Percentiles rank a stretch among this genome's conserved stretches.
Conservation (phyloP, 129 eudicot species). For the Arctium lappa region DNA sequence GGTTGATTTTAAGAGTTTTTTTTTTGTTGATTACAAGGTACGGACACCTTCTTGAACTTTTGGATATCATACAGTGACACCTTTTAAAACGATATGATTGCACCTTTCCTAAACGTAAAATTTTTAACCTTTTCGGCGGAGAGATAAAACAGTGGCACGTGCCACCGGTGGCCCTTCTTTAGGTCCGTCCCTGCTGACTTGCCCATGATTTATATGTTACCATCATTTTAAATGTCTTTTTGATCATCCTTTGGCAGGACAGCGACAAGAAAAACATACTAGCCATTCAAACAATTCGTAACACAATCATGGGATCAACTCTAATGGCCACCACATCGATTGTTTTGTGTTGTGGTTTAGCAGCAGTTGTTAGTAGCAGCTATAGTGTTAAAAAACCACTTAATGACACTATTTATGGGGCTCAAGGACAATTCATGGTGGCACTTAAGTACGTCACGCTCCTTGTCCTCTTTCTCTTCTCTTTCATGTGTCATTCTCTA, state of each 20-base stretch:
- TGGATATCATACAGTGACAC: no score
- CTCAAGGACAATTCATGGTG: constrained; percentile 81
- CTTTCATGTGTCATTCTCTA: constrained; percentile 74
- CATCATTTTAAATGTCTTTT: neutral
- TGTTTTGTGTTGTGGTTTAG: constrained; percentile 65
- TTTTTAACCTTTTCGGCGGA: no score
- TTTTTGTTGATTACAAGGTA: no score
- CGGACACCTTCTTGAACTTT: no score
- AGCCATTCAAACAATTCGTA: constrained; percentile 80
- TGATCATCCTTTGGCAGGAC: constrained; percentile 38
- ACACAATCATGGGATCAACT: constrained; percentile 80
- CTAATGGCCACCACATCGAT: constrained; percentile 89
- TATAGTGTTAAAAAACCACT: constrained; percentile 77
- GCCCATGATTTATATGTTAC: neutral
- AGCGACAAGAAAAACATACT: constrained; percentile 71
- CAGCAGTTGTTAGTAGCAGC: constrained; percentile 80
- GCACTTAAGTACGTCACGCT: constrained; percentile 74
- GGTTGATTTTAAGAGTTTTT: no score
- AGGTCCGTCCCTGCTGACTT: neutral
- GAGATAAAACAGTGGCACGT: no score
- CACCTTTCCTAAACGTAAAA: no score
- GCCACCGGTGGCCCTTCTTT: no score
- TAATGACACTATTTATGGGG: constrained; percentile 72
- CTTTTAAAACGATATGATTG: no score
- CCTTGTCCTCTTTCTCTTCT: constrained; percentile 64